These are phyloP conservation scores for Corymbia citriodora DNA, from an alignment of 441 rosid species.

Conservation along the genomic window DNA sequence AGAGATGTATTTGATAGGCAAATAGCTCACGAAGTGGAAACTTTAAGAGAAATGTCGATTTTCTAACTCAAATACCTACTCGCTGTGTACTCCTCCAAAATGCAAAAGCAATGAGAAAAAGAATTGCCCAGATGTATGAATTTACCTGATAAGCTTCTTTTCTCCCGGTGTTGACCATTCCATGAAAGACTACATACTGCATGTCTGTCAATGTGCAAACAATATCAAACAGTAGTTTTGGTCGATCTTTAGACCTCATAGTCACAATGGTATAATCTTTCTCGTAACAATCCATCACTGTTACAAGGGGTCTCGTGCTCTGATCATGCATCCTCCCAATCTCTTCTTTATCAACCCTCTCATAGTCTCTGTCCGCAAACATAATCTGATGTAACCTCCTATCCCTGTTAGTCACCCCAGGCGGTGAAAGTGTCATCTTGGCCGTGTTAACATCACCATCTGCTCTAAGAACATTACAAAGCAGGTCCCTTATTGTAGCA, in stretches of 20 bases:
- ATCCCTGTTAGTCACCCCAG: not conserved
- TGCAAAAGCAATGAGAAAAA: not conserved
- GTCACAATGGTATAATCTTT: not conserved
- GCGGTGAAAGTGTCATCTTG: not conserved
- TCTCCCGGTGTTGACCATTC: not conserved
- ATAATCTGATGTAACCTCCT: conserved; percentile 8
- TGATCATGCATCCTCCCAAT: not conserved
- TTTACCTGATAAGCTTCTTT: conserved; percentile 1
- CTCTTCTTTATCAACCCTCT: not conserved
- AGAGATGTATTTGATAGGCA: not conserved
- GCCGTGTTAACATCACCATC: not conserved
- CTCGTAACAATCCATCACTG: not conserved
- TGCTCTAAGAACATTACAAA: not conserved
- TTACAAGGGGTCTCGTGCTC: not conserved
- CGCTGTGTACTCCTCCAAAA: not conserved
- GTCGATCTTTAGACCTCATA: not conserved
- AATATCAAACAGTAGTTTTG: conserved; percentile 1
- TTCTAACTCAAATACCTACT: not conserved
- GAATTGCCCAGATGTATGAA: not conserved
- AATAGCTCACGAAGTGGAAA: not conserved
- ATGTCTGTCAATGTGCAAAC: not conserved
- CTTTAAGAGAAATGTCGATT: not conserved
- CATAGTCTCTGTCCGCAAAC: conserved; percentile 2
- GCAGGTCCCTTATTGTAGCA: not conserved
- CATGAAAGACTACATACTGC: conserved; percentile 2